phyloP scores from a whole-genome alignment of 2,329 filamentous ascomycete species.

The Fusarium sp. region DNA sequence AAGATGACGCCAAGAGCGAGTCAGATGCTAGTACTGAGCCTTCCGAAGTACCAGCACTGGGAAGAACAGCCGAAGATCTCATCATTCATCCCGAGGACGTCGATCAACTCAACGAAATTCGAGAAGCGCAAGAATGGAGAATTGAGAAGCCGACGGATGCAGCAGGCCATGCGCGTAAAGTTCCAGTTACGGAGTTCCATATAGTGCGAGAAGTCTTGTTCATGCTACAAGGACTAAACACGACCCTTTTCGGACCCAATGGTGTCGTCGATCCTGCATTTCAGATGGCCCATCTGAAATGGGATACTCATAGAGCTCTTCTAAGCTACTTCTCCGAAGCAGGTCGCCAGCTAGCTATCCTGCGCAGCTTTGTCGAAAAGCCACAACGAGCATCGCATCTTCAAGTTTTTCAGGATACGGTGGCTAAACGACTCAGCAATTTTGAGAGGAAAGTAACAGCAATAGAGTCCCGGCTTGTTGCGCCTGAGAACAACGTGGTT shows the following conservation, averaged over 20 bases:
- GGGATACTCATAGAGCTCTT: constrained; percentile 63
- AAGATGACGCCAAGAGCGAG: constrained; percentile 54
- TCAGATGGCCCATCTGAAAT: constrained; percentile 61
- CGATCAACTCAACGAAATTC: constrained; percentile 48
- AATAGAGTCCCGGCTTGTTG: constrained; percentile 71
- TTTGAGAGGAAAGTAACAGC: constrained; percentile 70
- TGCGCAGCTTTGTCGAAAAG: constrained; percentile 59
- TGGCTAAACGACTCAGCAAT: constrained; percentile 65
- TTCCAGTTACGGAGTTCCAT: constrained; percentile 75
- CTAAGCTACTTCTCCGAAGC: constrained; percentile 60
- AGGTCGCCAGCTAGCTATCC: constrained; percentile 57
- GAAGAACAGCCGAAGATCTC: constrained; percentile 49
- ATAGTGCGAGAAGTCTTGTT: constrained; percentile 81
- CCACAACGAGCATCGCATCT: constrained; percentile 67
- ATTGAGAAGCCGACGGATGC: constrained; percentile 49
- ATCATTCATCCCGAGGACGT: constrained; percentile 52
- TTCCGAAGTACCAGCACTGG: constrained; percentile 40
- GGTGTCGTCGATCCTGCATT: constrained; percentile 56
- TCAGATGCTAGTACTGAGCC: constrained; percentile 49
- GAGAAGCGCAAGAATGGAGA: constrained; percentile 53
- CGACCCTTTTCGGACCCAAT: constrained; percentile 71
- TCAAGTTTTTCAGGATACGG: constrained; percentile 76
- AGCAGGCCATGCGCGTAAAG: constrained; percentile 52
- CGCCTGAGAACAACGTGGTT: constrained; percentile 62
- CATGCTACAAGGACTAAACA: constrained; percentile 84